Percentiles rank a stretch among this genome's conserved stretches.
phyloP scores from a whole-genome alignment of 441 rosid genomes.

The Gossypium trilobum region DNA sequence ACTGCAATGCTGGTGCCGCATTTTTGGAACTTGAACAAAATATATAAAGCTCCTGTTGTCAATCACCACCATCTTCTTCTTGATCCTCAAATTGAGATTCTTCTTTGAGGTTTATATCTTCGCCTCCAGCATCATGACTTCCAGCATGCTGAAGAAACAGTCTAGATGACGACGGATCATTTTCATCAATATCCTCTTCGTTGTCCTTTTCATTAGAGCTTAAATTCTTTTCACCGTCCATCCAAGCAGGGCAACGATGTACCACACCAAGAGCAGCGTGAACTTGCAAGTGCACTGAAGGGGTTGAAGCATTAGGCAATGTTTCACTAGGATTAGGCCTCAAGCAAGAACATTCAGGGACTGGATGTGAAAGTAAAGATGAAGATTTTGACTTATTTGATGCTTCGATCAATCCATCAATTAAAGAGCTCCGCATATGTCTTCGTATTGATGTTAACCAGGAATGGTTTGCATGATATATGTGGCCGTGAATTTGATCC shows the following conservation, averaged over 20 bases:
- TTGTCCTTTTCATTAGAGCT: constrained; percentile 52
- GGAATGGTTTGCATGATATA: constrained; percentile 68
- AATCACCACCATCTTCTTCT: constrained; percentile 76
- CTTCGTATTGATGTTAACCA: constrained; percentile 68
- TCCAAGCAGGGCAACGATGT: constrained; percentile 66
- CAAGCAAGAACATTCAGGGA: constrained; percentile 81
- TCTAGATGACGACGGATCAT: constrained; percentile 54
- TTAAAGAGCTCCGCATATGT: constrained; percentile 53
- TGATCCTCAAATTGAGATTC: constrained; percentile 78
- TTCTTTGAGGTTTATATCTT: constrained; percentile 61
- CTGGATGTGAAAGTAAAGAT: constrained; percentile 74
- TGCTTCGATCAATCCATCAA: constrained; percentile 56
- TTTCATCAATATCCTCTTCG: constrained; percentile 76
- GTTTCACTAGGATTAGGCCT: constrained; percentile 21
- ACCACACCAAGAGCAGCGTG: constrained; percentile 42
- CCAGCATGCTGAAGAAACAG: constrained; percentile 47
- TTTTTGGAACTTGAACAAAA: background rate
- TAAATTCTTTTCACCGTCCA: constrained; percentile 33
- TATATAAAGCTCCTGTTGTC: constrained; percentile 11
- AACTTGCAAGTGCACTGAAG: constrained; percentile 23
- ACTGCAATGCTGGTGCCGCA: constrained; percentile 5
- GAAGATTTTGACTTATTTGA: constrained; percentile 41
- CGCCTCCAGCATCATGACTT: constrained; percentile 45
- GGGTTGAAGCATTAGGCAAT: constrained; percentile 26
- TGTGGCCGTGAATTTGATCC: constrained; percentile 54